These are phyloP conservation scores for Penicillium mononematosum DNA, from an alignment of 495 filamentous ascomycete species.

Conservation along the genomic window DNA sequence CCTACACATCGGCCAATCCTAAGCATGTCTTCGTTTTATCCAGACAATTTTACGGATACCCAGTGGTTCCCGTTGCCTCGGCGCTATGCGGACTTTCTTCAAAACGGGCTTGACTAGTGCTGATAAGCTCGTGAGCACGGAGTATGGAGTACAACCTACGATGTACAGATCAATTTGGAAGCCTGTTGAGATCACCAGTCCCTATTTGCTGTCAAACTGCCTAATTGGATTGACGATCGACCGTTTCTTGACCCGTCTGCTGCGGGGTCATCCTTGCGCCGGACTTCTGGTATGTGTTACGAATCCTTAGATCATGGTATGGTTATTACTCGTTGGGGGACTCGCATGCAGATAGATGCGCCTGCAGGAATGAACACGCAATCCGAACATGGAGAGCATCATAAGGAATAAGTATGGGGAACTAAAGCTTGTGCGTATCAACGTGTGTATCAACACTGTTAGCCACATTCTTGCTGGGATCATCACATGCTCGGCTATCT, in stretches of 20 bases:
- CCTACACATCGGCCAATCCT: conserved; percentile 10
- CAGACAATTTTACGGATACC: neutral
- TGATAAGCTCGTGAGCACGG: neutral
- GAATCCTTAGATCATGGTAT: conserved; percentile 11
- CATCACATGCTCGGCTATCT: conserved; percentile 34
- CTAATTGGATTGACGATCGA: conserved; percentile 15
- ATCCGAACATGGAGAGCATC: neutral
- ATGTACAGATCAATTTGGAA: neutral
- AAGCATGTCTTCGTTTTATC: neutral
- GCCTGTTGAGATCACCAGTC: neutral
- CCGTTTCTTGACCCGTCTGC: conserved; percentile 19
- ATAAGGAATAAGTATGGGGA: conserved; percentile 1
- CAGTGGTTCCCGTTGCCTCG: neutral
- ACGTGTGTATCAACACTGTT: neutral
- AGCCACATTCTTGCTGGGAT: conserved; percentile 9
- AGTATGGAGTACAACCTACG: neutral
- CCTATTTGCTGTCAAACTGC: conserved; percentile 11
- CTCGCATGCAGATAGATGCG: conserved; percentile 6
- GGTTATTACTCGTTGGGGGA: conserved; percentile 13
- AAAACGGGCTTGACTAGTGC: neutral
- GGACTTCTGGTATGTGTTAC: conserved; percentile 22
- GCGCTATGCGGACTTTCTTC: neutral
- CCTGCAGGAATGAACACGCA: conserved; percentile 8
- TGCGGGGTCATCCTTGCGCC: conserved; percentile 31
- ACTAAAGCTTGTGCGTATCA: conserved; percentile 7